Conservation (phyloP, 73 alveolate species). For the Paramecium sonneborni region DNA sequence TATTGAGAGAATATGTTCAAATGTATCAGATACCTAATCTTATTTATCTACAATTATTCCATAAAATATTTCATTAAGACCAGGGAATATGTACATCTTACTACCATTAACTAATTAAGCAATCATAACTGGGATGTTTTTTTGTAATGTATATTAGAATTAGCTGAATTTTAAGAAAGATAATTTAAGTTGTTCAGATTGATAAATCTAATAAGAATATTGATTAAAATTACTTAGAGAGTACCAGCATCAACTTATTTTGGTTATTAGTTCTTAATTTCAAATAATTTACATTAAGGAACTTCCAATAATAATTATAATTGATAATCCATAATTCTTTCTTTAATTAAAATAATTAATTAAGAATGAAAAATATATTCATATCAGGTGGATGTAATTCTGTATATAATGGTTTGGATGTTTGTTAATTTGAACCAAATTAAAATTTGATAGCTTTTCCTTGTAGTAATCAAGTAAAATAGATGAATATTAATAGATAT, state of each 20-base stretch:
- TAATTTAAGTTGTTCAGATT: constrained; percentile 3
- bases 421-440: constrained; percentile 10
- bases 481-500: background rate
- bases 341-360: constrained; percentile 20
- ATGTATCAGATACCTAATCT: constrained; percentile 22
- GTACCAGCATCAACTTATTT: constrained; percentile 1
- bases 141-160: constrained; percentile 32
- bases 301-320: constrained; percentile 16
- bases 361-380: constrained; percentile 6
- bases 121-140: background rate
- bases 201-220: background rate
- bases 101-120: background rate
- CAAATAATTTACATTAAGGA: constrained; percentile 19
- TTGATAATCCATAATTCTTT: constrained; percentile 1
- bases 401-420: constrained; percentile 35
- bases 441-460: constrained; percentile 20
- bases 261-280: background rate
- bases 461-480: constrained; percentile 15
- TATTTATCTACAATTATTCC: constrained; percentile 2
- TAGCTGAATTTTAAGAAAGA: background rate
- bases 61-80: constrained; percentile 22
- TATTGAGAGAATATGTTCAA: background rate
- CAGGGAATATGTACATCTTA: constrained; percentile 40
- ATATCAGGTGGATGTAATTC: constrained; percentile 47
- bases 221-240: background rate